Conservation (phyloP, 2,329 filamentous ascomycete species). For the Cadophora gregata region DNA sequence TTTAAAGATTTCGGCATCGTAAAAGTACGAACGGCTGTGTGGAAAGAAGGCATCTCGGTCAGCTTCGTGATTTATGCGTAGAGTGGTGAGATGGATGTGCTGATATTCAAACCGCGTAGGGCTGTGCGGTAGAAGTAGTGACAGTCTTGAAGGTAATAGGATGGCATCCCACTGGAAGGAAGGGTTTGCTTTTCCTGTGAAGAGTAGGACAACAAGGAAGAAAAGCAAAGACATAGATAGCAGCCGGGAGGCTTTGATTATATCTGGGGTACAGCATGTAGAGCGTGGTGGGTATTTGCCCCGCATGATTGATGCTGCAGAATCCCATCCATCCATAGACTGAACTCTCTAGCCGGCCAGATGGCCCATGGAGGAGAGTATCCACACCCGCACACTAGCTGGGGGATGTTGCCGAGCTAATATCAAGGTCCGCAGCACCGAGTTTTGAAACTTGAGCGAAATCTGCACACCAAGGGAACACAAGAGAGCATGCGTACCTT, state of each 20-base stretch:
- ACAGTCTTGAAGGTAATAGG: slow-evolving; percentile 83
- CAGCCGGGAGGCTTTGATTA: slow-evolving; percentile 32
- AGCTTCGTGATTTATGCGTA: slow-evolving; percentile 64
- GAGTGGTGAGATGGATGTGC: slow-evolving; percentile 77
- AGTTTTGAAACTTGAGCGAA: slow-evolving; percentile 26
- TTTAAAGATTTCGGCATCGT: slow-evolving; percentile 75
- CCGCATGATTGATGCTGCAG: slow-evolving; percentile 34
- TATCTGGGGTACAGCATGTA: slow-evolving; percentile 31
- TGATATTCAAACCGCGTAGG: slow-evolving; percentile 82
- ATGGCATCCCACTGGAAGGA: slow-evolving; percentile 64
- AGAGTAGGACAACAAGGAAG: neutral
- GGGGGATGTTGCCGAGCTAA: slow-evolving; percentile 30
- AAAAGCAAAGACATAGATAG: slow-evolving; percentile 14
- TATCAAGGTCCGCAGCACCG: slow-evolving; percentile 36
- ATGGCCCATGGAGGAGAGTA: slow-evolving; percentile 36
- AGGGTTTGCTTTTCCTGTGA: slow-evolving; percentile 3
- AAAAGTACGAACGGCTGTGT: slow-evolving; percentile 73
- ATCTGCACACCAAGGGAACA: slow-evolving; percentile 12
- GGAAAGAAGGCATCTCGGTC: slow-evolving; percentile 63
- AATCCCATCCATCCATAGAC: slow-evolving; percentile 25
- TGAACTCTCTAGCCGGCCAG: slow-evolving; percentile 37
- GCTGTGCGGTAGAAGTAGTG: slow-evolving; percentile 94
- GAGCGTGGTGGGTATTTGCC: slow-evolving; percentile 34
- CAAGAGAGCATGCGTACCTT: slow-evolving; percentile 23
- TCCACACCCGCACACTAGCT: slow-evolving; percentile 38